Conservation (phyloP, 164 flowering plant species). For the Macadamia integrifolia region DNA sequence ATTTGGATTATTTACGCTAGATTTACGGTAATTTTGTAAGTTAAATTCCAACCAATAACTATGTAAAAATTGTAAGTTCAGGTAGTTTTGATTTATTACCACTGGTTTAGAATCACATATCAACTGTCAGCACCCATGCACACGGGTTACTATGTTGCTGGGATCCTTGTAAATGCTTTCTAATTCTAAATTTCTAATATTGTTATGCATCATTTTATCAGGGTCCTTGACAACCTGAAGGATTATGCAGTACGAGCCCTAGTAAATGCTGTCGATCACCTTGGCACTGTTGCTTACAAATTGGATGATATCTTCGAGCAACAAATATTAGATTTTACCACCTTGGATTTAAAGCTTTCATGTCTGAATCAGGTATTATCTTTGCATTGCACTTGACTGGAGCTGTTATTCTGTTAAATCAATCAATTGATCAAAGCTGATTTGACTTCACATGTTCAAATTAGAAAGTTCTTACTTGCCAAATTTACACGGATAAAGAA, state of each 20-base stretch:
- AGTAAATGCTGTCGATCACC: conserved; percentile 72
- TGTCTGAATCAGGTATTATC: conserved; percentile 71
- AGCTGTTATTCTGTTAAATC: background rate
- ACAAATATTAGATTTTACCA: conserved; percentile 58
- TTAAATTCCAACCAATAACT: too few relatives aligned
- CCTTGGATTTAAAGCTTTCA: conserved; percentile 51
- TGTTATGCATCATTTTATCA: conserved; percentile 19
- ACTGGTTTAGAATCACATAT: background rate
- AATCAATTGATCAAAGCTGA: conserved; percentile 12
- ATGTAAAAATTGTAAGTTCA: too few relatives aligned
- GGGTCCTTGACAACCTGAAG: conserved; percentile 63
- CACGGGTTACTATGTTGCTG: background rate
- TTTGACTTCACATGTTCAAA: conserved; percentile 12
- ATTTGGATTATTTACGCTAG: too few relatives aligned
- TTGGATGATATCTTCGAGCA: conserved; percentile 58
- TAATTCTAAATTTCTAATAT: too few relatives aligned
- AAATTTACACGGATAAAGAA: conserved; percentile 70
- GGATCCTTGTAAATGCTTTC: background rate
- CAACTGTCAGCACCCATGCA: background rate
- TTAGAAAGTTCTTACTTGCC: conserved; percentile 78
- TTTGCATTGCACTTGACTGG: background rate
- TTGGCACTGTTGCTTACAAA: conserved; percentile 64
- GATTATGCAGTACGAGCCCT: conserved; percentile 85
- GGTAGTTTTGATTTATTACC: background rate
- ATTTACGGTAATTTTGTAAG: too few relatives aligned